phyloP scores from a whole-genome alignment of 2,329 filamentous ascomycete genomes.

The Stagonosporopsis cucurbitacearum region DNA sequence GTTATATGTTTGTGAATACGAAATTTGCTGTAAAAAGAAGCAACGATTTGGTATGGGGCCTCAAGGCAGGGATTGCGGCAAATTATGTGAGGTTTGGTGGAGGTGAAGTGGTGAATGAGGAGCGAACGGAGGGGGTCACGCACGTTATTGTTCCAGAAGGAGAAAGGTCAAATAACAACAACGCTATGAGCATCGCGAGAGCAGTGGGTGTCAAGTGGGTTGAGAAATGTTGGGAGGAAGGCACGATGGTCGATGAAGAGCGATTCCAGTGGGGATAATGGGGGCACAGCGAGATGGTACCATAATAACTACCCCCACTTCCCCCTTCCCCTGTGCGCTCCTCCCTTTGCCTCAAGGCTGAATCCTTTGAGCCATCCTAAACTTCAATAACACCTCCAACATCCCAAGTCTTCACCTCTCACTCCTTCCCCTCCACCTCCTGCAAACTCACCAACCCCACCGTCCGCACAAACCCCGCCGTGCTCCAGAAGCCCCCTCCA shows the following conservation, averaged over 20 bases:
- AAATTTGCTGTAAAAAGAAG: slow-evolving; percentile 26
- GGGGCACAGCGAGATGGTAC: background rate
- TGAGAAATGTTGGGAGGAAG: slow-evolving; percentile 78
- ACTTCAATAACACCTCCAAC: too few species aligned
- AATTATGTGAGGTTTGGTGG: slow-evolving; percentile 73
- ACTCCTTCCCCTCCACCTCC: background rate
- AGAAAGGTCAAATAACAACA: slow-evolving; percentile 51
- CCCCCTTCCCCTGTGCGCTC: background rate
- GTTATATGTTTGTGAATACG: slow-evolving; percentile 41
- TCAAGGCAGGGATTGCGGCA: slow-evolving; percentile 54
- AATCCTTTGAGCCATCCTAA: too few species aligned
- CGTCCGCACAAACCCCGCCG: slow-evolving; percentile 59
- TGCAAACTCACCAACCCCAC: slow-evolving; percentile 34
- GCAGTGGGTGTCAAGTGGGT: slow-evolving; percentile 77
- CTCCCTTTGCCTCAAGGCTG: background rate
- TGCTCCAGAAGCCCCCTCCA: slow-evolving; percentile 69
- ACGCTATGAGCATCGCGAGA: slow-evolving; percentile 63
- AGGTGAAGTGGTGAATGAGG: slow-evolving; percentile 61
- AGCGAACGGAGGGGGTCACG: slow-evolving; percentile 66
- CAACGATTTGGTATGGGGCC: slow-evolving; percentile 21
- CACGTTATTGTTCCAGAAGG: slow-evolving; percentile 70
- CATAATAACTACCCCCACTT: background rate
- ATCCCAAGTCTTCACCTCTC: background rate
- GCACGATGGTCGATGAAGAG: slow-evolving; percentile 76
- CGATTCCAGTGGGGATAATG: slow-evolving; percentile 44